Percentiles rank a stretch among this genome's conserved stretches.
Conservation (phyloP, 805 yeast genomes). For the Metschnikowia peoriensis region DNA sequence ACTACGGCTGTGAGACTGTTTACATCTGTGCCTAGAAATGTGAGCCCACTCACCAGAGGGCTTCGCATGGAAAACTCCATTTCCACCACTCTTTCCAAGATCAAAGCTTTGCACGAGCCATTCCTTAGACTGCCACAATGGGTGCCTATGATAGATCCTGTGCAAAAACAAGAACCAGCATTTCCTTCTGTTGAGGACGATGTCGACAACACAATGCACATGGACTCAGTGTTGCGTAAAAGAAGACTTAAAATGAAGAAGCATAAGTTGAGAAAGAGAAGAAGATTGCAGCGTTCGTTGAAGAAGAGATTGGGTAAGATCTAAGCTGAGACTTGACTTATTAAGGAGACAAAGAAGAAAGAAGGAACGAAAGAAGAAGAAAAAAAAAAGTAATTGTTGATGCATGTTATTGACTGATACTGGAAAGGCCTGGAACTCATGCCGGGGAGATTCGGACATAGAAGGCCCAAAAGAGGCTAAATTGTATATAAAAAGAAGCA, state of each 20-base stretch:
- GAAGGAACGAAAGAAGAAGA: neutral
- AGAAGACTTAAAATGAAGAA: slow-evolving; percentile 96
- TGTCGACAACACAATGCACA: slow-evolving; percentile 36
- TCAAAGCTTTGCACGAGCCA: slow-evolving; percentile 5
- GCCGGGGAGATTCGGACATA: neutral
- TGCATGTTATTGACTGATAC: neutral
- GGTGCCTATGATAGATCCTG: slow-evolving; percentile 10
- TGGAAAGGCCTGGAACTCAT: neutral
- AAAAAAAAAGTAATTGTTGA: neutral
- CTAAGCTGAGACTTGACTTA: slow-evolving; percentile 9
- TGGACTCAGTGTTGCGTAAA: slow-evolving; percentile 76
- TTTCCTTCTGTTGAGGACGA: neutral
- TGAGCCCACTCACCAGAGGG: neutral
- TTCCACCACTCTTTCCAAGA: slow-evolving; percentile 3
- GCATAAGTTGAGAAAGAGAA: slow-evolving; percentile 95
- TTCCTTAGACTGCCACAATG: slow-evolving; percentile 4
- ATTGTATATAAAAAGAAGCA: neutral
- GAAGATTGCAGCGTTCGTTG: slow-evolving; percentile 85
- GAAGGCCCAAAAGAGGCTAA: neutral
- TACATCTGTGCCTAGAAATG: slow-evolving; percentile 5
- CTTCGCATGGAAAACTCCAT: slow-evolving; percentile 7
- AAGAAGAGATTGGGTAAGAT: slow-evolving; percentile 63
- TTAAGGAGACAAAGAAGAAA: too few relatives aligned
- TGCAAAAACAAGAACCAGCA: neutral
- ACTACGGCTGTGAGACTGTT: slow-evolving; percentile 10